Conservation (phyloP, 2,329 filamentous ascomycete species). For the Penicillium hesseltinei region DNA sequence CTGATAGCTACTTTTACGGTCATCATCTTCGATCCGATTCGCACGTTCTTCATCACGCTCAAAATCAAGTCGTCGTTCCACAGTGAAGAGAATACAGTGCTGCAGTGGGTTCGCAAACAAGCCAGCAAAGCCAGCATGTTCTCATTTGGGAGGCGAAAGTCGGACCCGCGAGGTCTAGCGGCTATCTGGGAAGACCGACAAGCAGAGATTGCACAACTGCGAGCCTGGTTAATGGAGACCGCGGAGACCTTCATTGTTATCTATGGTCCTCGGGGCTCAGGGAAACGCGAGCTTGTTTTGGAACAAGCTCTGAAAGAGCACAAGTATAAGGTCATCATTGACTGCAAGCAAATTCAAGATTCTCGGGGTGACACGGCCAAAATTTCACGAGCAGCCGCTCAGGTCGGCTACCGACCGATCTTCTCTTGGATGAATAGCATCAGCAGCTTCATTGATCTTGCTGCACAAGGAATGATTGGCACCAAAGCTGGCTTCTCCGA, state of each 20-base stretch:
- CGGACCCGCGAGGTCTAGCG: conserved; percentile 67
- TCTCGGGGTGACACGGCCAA: conserved; percentile 83
- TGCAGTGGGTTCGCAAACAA: conserved; percentile 77
- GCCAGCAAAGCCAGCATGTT: conserved; percentile 46
- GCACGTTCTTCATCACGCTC: conserved; percentile 86
- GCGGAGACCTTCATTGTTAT: conserved; percentile 91
- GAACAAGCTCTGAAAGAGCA: conserved; percentile 77
- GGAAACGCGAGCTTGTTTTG: conserved; percentile 82
- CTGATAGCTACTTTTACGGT: conserved; percentile 80
- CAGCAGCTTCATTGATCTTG: conserved; percentile 86
- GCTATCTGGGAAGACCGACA: conserved; percentile 87
- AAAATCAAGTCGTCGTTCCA: conserved; percentile 78
- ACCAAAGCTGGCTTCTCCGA: conserved; percentile 94
- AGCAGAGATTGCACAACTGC: conserved; percentile 75
- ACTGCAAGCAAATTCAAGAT: conserved; percentile 92
- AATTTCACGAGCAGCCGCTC: conserved; percentile 73
- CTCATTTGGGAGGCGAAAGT: conserved; percentile 47
- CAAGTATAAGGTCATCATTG: conserved; percentile 76
- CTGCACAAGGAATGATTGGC: conserved; percentile 88
- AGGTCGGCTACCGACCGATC: conserved; percentile 87
- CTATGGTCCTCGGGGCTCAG: conserved; percentile 86
- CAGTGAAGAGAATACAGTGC: conserved; percentile 68
- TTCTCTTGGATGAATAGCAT: conserved; percentile 97
- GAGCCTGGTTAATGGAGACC: conserved; percentile 82
- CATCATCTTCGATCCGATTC: conserved; percentile 87